Base-by-base conservation (phyloP, 2,329 filamentous ascomycete species). In the Microsporum ferrugineum region DNA sequence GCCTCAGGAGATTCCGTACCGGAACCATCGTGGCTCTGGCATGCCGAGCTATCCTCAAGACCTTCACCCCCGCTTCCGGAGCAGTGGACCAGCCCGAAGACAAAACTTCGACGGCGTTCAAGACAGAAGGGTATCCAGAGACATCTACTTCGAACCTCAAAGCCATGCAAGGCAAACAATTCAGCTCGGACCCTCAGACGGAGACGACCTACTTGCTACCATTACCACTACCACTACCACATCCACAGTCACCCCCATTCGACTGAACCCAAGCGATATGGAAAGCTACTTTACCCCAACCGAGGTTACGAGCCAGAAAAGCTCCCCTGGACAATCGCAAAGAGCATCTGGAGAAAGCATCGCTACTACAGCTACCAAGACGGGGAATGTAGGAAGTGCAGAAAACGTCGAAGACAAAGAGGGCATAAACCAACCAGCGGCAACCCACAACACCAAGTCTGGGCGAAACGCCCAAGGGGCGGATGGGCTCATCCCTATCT, bases 211-310 rank as follows among this genome's bases (percentile, higher is more conserved):
- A 34, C 31, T 55, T 41, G 63, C 69, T 71, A 75, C 70, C 70
- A 76, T 68, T 65, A 72, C 68, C 70, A 76, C 71, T 69, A 70
- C 70, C 69, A 71, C 71, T 60, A 60, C 58, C 58, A 55, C 58
- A 12, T 53, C 58, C 33, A 60, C 43, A 8, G 43, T 59, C 31
- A 59, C 57, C 14, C 57, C 57, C 6, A 36, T 45, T 33, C 57
- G 38, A 31, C 55, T 57, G 8, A 43, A 27, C 29, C 7, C 55
- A 14, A 23, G 1, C 29, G 51, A 55, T n/a, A n/a, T 36, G 33
- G 51, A 55, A 17, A 36, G 6, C 3, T 27, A 36, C n/a, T 36
- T 55, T 10, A 36, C 51, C n/a, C 29, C 29, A 36, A 29, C 14
- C 29, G 51, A 55, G n/a, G 17, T n/a, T 2, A 17, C 8, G n/a